Conservation (phyloP, 352 stramenopile genomes). For the Discostella stelligera region DNA sequence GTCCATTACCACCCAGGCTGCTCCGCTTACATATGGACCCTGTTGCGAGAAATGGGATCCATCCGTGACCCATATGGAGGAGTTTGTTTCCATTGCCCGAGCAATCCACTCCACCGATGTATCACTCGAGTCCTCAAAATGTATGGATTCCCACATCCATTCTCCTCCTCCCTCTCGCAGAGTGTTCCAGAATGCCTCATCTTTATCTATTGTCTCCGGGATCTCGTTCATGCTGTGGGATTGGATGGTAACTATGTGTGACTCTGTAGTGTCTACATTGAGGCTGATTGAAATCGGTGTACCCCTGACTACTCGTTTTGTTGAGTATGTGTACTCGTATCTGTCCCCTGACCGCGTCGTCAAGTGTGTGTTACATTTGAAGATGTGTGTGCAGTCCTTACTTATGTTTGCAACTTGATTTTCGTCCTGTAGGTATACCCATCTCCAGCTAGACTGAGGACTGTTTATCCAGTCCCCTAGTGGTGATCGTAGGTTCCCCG, state of each 20-base stretch:
- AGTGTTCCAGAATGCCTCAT: background rate
- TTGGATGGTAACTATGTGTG: background rate
- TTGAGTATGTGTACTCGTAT: background rate
- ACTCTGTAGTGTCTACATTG: too few relatives aligned
- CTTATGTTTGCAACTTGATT: background rate
- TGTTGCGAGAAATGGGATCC: background rate
- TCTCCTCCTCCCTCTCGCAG: background rate
- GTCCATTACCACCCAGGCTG: background rate
- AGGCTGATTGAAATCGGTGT: background rate
- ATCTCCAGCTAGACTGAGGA: background rate
- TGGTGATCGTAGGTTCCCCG: background rate
- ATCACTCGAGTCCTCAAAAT: background rate
- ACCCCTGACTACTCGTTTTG: background rate
- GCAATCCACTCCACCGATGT: background rate
- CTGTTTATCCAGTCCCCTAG: background rate
- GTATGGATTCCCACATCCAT: background rate
- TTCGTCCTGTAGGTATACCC: background rate
- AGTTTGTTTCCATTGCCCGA: background rate
- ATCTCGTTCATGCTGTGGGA: background rate
- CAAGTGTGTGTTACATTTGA: background rate
- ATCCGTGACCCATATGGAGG: background rate
- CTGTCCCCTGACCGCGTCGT: background rate
- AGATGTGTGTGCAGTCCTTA: background rate
- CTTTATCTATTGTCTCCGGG: background rate
- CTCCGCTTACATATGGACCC: background rate